Base-by-base conservation (phyloP, 2,329 filamentous ascomycete genomes). In the Penicillium occitanis region DNA sequence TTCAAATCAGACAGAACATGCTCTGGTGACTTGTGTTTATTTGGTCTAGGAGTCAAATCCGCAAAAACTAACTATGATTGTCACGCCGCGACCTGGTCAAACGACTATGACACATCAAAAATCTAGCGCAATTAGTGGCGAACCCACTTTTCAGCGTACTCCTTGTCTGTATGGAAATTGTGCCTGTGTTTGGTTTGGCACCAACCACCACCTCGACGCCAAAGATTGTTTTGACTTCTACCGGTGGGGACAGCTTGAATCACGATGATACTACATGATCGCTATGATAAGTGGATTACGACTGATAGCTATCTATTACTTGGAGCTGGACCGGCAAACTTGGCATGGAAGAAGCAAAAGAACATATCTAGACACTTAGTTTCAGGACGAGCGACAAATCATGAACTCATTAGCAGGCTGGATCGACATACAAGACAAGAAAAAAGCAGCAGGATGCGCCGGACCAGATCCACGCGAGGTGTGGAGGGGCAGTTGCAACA, bases 121-220 rank as follows among this genome's bases (percentile, higher is more conserved):
- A 2, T 30, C 22, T 53, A 67, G 63, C 19, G 37, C 63, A 59
- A 59, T 44, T 40, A 67, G 48, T 69, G 65, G 68, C 46, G 67
- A 68, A 55, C 55, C 60, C 66, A 57, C 66, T 61, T 51, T 61
- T 40, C 33, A 22, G 55, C 37, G 22, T 50, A 37, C 28, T 44
- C 42, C 48, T 63, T 55, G 61, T 51, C 35, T 28, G 30, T 65
- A 80, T 79, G 79, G 79, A 81, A 80, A 79, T 68, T 76, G 73
- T 80, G 80, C 70, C 79, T 80, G 59, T 69, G 75, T 79, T 79
- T 72, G 78, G 78, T 72, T 78, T 76, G 75, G 73, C 61, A 71
- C 67, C 64, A 65, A 48, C 60, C 59, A 57, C 51, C 59, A 22
- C 51, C 62, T 48, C 17, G 51, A 50, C 40, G 40, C 62, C 35